Evolutionary conservation across 2,329 filamentous ascomycete species (phyloP), one percentile per base, ranked within the genome.

Genomic region (Trichoderma harzianum): DNA sequence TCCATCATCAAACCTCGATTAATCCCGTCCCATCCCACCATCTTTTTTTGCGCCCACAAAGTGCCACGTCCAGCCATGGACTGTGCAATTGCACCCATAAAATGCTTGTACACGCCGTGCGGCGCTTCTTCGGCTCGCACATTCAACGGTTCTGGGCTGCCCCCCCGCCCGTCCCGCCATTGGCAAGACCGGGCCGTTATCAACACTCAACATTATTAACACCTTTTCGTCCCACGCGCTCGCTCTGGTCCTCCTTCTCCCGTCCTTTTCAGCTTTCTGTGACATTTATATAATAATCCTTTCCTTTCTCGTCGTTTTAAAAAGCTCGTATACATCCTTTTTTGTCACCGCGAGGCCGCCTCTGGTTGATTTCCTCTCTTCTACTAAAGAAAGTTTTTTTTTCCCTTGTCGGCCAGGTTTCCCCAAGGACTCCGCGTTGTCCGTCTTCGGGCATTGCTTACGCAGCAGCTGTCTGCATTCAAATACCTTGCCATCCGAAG

Each of bases 181-280:
- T 24, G 60, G 57, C 55, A 71, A 26, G 57, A 30, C 69, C 51
- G 63, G 55, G 43, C 64, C 63, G 30, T 68, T 53, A 65, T 68
- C 70, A 67, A 43, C 70, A 68, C 70, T 72, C 70, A 72, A 72
- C 70, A 72, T 72, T 72, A 72, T 72, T 72, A 69, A 72, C 70
- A 61, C 53, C 39, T 24, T 34, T 55, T 16, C 53, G 34, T 51
- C 62, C 53, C 69, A 66, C 61, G 39, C 60, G 21, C 32, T 36
- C 47, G 28, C 11, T 51, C 32, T 3, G 32, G 21, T 39, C 32
- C 21, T 47, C 63, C 55, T 14, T 36, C n/a, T 43, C 60, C 32
- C 34, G 24, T 60, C 14, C n/a, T 16, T 28, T n/a, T 43, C 28
- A n/a, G 28, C 24, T 62, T 57, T 43, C 28, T 26, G 47, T 69